These are phyloP conservation scores for Metarhizium brunneum DNA, from an alignment of 2,329 filamentous ascomycete species.

Conservation along the genomic window DNA sequence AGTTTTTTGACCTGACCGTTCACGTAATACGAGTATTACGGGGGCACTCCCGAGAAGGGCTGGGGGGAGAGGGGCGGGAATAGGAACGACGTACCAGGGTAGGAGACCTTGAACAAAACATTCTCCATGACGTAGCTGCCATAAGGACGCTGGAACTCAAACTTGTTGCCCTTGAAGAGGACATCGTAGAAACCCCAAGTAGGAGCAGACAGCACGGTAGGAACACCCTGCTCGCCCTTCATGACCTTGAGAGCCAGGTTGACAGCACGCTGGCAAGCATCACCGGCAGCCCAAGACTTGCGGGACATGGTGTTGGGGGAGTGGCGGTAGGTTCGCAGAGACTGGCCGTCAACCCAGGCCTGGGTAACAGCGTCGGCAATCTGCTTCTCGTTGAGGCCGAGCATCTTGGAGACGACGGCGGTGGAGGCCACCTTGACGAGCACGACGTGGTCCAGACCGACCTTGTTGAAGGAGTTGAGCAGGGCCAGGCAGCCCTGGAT, in stretches of 20 bases:
- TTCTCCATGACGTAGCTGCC: conserved; percentile 99
- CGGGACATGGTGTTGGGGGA: conserved; percentile 98
- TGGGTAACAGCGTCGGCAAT: conserved; percentile 94
- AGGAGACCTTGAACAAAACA: conserved; percentile 98
- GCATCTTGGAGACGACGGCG: conserved; percentile 90
- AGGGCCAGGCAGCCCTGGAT: conserved; percentile 96
- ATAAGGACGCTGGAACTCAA: conserved; percentile 91
- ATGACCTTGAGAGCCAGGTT: conserved; percentile 85
- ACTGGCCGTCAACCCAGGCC: conserved; percentile 95
- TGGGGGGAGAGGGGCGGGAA: background rate
- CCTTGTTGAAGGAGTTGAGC: conserved; percentile 98
- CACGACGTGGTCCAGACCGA: conserved; percentile 94
- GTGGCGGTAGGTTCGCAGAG: conserved; percentile 93
- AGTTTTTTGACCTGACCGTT: background rate
- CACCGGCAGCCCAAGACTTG: conserved; percentile 98
- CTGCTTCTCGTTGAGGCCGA: conserved; percentile 81
- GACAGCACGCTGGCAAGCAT: conserved; percentile 92
- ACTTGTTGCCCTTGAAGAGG: conserved; percentile 90
- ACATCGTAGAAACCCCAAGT: conserved; percentile 99
- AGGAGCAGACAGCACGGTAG: conserved; percentile 85
- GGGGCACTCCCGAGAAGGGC: background rate
- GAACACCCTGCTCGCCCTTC: conserved; percentile 83
- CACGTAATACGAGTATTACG: too few relatives aligned
- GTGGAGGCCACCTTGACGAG: conserved; percentile 95
- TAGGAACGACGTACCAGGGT: conserved; percentile 59